Conservation (phyloP, 768 basidiomycete genomes). For the Scleroderma bovista region DNA sequence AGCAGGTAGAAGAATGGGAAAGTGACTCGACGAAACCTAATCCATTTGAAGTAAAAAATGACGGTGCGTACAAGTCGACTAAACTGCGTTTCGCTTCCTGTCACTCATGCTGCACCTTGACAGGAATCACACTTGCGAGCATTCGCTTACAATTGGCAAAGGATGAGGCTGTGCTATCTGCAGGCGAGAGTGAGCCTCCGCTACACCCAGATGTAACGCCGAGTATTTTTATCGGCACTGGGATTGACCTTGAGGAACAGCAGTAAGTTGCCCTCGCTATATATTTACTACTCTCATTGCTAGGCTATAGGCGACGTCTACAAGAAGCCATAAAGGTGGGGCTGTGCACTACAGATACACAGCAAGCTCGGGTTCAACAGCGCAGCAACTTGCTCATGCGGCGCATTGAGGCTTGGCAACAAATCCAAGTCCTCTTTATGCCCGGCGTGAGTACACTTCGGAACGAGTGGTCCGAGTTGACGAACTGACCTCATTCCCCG, state of each 20-base stretch:
- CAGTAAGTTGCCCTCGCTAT: background rate
- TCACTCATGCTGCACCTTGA: background rate
- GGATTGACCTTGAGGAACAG: background rate
- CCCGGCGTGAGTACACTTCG: too few species aligned
- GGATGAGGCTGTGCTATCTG: conserved; percentile 6
- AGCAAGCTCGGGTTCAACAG: too few species aligned
- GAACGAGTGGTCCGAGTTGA: too few species aligned
- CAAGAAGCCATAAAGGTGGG: too few species aligned
- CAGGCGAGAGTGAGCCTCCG: background rate
- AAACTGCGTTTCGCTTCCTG: background rate
- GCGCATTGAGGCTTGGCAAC: too few species aligned
- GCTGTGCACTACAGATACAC: too few species aligned
- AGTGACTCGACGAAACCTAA: conserved; percentile 4
- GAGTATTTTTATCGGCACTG: background rate
- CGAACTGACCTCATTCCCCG: too few species aligned
- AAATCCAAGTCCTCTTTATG: too few species aligned
- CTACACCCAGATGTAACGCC: background rate
- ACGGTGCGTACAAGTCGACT: background rate
- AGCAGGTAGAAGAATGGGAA: conserved; percentile 5
- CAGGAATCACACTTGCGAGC: conserved; percentile 6
- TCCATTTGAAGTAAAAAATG: conserved; percentile 4
- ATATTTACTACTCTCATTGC: background rate
- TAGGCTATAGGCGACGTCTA: background rate
- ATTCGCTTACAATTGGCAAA: conserved; percentile 9
- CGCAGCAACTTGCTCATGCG: too few species aligned